Conservation (phyloP, 2,329 filamentous ascomycete species). For the Talaromyces sp. region DNA sequence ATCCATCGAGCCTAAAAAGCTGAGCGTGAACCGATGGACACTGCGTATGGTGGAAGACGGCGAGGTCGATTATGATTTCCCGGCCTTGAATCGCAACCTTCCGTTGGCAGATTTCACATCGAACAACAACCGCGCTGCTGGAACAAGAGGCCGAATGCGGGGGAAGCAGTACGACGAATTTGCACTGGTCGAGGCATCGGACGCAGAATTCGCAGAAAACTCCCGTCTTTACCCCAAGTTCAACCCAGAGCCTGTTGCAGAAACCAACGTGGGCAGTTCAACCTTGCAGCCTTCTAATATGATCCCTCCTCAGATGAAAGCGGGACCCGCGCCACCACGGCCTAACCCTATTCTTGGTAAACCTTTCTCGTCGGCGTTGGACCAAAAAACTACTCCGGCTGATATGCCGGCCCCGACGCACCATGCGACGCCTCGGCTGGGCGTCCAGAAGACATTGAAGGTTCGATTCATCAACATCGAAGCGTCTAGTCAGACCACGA, state of each 20-base stretch:
- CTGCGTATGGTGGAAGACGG: constrained; percentile 65
- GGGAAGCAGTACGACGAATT: constrained; percentile 65
- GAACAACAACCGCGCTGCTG: constrained; percentile 58
- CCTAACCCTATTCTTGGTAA: constrained; percentile 42
- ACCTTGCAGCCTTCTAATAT: constrained; percentile 15
- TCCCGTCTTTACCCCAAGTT: constrained; percentile 53
- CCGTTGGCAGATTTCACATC: constrained; percentile 61
- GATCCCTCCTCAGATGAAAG: constrained; percentile 20
- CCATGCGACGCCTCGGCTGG: constrained; percentile 51
- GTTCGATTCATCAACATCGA: constrained; percentile 59
- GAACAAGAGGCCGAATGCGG: constrained; percentile 50
- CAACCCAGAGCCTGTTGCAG: constrained; percentile 28
- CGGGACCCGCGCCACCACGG: constrained; percentile 17
- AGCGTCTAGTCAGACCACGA: constrained; percentile 49
- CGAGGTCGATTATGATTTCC: constrained; percentile 63
- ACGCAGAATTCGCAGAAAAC: constrained; percentile 53
- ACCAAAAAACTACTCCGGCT: constrained; percentile 41
- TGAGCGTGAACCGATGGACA: constrained; percentile 60
- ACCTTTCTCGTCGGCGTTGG: constrained; percentile 42
- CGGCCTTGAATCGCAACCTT: constrained; percentile 52
- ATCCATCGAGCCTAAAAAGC: constrained; percentile 45
- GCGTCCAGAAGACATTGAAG: constrained; percentile 53
- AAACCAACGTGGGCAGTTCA: constrained; percentile 20
- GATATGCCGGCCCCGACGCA: constrained; percentile 40
- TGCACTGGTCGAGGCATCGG: constrained; percentile 56